Evolutionary conservation across 768 basidiomycete species (phyloP).

Genomic region (Scleroderma citrinum): DNA sequence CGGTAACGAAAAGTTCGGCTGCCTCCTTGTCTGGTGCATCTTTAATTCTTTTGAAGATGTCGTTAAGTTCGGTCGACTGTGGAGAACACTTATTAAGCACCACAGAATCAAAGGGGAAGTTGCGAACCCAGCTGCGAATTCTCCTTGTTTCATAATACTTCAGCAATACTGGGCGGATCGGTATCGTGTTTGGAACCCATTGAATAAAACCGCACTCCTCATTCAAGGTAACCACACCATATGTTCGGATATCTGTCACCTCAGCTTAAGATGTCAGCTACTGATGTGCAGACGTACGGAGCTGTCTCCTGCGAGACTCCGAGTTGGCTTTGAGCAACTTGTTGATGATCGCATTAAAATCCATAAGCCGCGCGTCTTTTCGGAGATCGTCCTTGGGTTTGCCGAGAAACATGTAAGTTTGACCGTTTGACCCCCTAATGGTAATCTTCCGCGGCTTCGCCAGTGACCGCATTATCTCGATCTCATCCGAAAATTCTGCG

Average conservation of each 20-base stretch:
- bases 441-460: slow-evolving; percentile 89
- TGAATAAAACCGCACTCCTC: slow-evolving; percentile 97
- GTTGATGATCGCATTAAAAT: slow-evolving; percentile 96
- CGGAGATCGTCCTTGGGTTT: slow-evolving; percentile 97
- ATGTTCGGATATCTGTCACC: slow-evolving; percentile 78
- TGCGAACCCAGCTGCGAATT: slow-evolving; percentile 44
- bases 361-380: slow-evolving; percentile 97
- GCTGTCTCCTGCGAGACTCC: slow-evolving; percentile 83
- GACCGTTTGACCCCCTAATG: slow-evolving; percentile 77
- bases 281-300: slow-evolving; percentile 52
- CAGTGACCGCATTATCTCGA: slow-evolving; percentile 88
- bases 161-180: slow-evolving; percentile 68
- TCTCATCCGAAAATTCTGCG: slow-evolving; percentile 72
- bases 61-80: slow-evolving; percentile 42
- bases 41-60: slow-evolving; percentile 46
- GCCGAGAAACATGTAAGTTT: slow-evolving; percentile 83
- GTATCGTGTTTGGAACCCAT: slow-evolving; percentile 94
- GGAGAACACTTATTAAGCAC: background rate
- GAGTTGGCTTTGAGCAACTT: slow-evolving; percentile 91
- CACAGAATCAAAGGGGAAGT: background rate
- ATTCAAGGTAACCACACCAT: slow-evolving; percentile 96
- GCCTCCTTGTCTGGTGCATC: slow-evolving; percentile 43
- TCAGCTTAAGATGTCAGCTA: background rate
- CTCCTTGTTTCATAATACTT: slow-evolving; percentile 57
- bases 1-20: slow-evolving; percentile 42